Evolutionary conservation across 345 rosid species (phyloP).

Genomic region (Dipteronia dyeriana): DNA sequence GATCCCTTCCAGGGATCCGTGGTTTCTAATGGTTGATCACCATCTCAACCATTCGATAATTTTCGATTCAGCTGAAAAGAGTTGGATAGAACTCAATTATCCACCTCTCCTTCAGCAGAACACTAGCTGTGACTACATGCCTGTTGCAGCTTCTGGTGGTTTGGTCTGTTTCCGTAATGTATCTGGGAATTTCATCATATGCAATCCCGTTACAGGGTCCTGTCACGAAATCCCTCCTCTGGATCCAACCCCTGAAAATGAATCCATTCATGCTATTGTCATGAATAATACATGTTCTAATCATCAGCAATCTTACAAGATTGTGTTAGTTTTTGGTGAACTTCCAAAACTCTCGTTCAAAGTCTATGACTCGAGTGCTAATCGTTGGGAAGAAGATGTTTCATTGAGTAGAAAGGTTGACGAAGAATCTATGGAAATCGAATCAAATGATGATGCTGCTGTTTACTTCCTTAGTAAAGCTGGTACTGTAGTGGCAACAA

Average conservation of each 20-base stretch:
- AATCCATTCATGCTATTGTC: conserved; percentile 69
- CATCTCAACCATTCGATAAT: conserved; percentile 42
- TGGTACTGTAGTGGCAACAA: conserved; percentile 72
- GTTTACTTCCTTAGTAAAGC: conserved; percentile 82
- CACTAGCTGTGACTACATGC: conserved; percentile 38
- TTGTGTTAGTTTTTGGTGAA: conserved; percentile 69
- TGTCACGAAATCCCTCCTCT: conserved; percentile 46
- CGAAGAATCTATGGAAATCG: conserved; percentile 33
- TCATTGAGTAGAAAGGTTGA: conserved; percentile 39
- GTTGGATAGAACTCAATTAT: conserved; percentile 62
- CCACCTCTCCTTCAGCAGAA: conserved; percentile 27
- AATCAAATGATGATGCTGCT: conserved; percentile 36
- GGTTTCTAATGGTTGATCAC: conserved; percentile 75
- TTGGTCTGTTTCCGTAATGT: conserved; percentile 63
- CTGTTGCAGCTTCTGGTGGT: conserved; percentile 82
- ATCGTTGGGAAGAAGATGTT: conserved; percentile 59
- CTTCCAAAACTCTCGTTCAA: conserved; percentile 52
- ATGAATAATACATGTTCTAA: conserved; percentile 42
- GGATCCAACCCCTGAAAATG: conserved; percentile 24
- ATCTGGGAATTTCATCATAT: conserved; percentile 47
- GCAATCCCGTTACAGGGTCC: conserved; percentile 74
- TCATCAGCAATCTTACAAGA: conserved; percentile 43
- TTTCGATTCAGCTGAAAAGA: conserved; percentile 63
- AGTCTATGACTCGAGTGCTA: conserved; percentile 48
- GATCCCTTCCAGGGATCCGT: conserved; percentile 72